Base-by-base conservation (phyloP, 2,329 filamentous ascomycete genomes). In the Pseudogymnoascus sp. region DNA sequence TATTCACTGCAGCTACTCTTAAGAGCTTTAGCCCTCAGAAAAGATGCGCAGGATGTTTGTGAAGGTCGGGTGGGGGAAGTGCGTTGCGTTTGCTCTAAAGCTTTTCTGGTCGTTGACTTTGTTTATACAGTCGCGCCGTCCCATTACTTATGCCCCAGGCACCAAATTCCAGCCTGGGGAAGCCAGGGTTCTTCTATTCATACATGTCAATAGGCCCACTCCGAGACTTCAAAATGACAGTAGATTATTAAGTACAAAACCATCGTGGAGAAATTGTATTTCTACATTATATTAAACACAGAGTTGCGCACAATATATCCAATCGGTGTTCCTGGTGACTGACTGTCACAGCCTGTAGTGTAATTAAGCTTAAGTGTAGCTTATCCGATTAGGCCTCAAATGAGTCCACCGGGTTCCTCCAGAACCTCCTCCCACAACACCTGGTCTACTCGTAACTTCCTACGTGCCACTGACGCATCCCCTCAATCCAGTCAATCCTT, bases 361-460 rank as follows among this genome's bases (percentile, higher is more conserved):
- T 55, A 55, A 55, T 55, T 55, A 55, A 55, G 49, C 49, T 55
- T 55, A 55, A 55, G 49, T 55, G 49, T 55, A 55, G 29, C 49
- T 55, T 55, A 55, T 35, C 49, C 6, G 49, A 55, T 55, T 55
- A 55, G 49, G 49, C 49, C 16, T 55, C 49, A 33, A 55, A 55
- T 55, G 29, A 35, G 29, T 55, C 49, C 49, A 55, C 29, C 29
- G 6, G 26, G 49, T 55, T 55, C 49, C 49, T 35, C n/a, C n/a
- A 29, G 29, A n/a, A 55, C 49, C 49, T 33, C n/a, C 49, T 55
- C 29, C n/a, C 29, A 55, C 33, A 55, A 55, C 49, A 55, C 23
- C 49, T 33, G 29, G 10, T 33, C 49, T 33, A 33, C 29, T 55
- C 49, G 49, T 55, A 55, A n/a, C 49, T 55, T 55, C 49, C n/a